Conservation (phyloP, 2,329 filamentous ascomycete species). For the Daldinia eschscholtzii region DNA sequence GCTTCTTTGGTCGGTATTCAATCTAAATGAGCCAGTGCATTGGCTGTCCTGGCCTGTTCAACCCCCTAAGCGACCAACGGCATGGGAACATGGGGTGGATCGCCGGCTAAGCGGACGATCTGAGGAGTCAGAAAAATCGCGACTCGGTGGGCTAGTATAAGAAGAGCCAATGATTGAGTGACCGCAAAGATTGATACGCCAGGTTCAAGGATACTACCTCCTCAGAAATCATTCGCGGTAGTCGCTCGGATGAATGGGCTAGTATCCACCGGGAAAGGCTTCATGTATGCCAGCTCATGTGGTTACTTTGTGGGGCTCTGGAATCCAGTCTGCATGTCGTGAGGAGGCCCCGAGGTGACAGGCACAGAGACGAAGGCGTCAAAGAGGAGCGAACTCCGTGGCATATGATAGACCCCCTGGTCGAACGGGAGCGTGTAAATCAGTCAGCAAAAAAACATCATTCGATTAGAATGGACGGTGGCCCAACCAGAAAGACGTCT, state of each 20-base stretch:
- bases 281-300: constrained; percentile 46
- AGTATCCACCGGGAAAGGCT: constrained; percentile 46
- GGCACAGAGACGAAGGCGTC: constrained; percentile 31
- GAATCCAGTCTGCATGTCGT: constrained; percentile 40
- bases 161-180: constrained; percentile 37
- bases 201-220: constrained; percentile 43
- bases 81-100: constrained; percentile 37
- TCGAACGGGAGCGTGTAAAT: constrained; percentile 31
- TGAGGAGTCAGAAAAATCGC: constrained; percentile 40
- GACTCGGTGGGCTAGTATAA: constrained; percentile 38
- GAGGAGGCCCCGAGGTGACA: constrained; percentile 40
- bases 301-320: constrained; percentile 45
- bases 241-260: constrained; percentile 43
- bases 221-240: constrained; percentile 44
- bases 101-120: constrained; percentile 41
- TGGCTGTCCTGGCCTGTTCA: constrained; percentile 23
- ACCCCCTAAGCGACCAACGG: constrained; percentile 29
- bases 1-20: constrained; percentile 26
- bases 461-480: constrained; percentile 35
- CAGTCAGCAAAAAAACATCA: constrained; percentile 39
- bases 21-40: constrained; percentile 36
- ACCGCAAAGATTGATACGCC: constrained; percentile 39
- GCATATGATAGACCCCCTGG: constrained; percentile 41
- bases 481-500: constrained; percentile 27
- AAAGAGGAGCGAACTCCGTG: constrained; percentile 35